Evolutionary conservation across 495 filamentous ascomycete genomes (phyloP), one percentile per base, ranked within the genome.

Genomic region (Tuber indicum): DNA sequence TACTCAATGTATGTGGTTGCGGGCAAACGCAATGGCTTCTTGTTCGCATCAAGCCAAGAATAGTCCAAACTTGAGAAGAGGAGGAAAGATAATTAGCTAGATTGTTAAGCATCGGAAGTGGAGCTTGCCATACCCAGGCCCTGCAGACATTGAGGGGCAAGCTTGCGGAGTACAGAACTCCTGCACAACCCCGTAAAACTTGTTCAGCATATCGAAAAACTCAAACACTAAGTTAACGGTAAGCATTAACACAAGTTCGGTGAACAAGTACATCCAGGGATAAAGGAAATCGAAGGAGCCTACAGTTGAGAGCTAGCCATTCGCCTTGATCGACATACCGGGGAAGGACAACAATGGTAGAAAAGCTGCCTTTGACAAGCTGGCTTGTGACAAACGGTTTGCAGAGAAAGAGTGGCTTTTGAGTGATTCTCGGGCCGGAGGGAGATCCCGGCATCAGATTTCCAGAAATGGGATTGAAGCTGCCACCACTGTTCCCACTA

Each of bases 81-180:
- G 16, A 32, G 47, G 21, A n/a, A 71, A 72, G 9, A 41, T 26
- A 39, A 32, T 70, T 36, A 72, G 70, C 62, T 62, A 23, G 26
- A 39, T 70, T 9, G 36, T 12, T 46, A 32, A 3, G 44, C 19
- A 42, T 16, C 42, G 3, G 72, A 23, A 23, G 49, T 43, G 43
- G 43, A 44, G 46, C 46, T 45, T 45, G 32, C 45, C 71, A 75
- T 88, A 93, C 91, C 89, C 82, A 43, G 82, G 87, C 62, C 90
- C 91, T 83, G 91, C 91, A 75, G 90, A 89, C 91, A 93, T 93
- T 44, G 89, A 92, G 14, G 91, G 91, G 80, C 91, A 93, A 73
- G 87, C 87, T 74, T 86, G 86, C 70, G 88, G 86, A 84, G 92
- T 93, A 85, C 91, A 93, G 81, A 92, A 84, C 73, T 84, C 82